phyloP scores from a whole-genome alignment of 306 rosid genomes.

The Morella rubra region DNA sequence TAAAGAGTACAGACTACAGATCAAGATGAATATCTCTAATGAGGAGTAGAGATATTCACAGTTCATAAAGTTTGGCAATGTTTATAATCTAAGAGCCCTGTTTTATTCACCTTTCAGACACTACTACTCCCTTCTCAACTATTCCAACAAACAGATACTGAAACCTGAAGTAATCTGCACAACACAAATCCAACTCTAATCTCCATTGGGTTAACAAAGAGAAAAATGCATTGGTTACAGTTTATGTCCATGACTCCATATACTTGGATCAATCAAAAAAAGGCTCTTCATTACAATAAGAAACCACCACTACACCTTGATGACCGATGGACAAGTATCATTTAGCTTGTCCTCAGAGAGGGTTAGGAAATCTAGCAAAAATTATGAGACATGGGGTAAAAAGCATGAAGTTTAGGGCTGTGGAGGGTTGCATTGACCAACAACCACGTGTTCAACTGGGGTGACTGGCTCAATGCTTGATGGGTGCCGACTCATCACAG shows the following conservation, averaged over 20 bases:
- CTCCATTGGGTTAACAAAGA: constrained; percentile 9
- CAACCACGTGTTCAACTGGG: constrained; percentile 34
- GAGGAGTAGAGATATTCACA: too few relatives aligned
- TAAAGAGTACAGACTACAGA: neutral
- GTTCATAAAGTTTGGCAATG: too few relatives aligned
- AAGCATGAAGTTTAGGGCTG: constrained; percentile 37
- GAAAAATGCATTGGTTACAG: constrained; percentile 18
- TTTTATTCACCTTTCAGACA: neutral
- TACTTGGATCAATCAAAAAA: constrained; percentile 40
- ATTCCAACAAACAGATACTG: neutral
- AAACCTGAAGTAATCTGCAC: neutral
- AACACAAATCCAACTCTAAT: neutral
- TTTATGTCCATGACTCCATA: constrained; percentile 30
- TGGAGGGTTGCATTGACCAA: constrained; percentile 37
- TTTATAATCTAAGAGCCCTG: too few relatives aligned
- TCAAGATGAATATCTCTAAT: too few relatives aligned
- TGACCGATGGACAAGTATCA: constrained; percentile 30
- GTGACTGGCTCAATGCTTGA: constrained; percentile 36
- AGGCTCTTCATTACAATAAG: constrained; percentile 43
- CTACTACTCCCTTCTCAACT: too few relatives aligned
- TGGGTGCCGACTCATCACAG: constrained; percentile 29
- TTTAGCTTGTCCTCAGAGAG: constrained; percentile 34
- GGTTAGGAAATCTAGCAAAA: constrained; percentile 47
- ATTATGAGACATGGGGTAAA: constrained; percentile 8
- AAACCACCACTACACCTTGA: constrained; percentile 28